A percentile compares a stretch with the other conserved stretches of the same genome.
Conservation (phyloP, 2,329 filamentous ascomycete species). For the Acephala macrosclerotiorum region DNA sequence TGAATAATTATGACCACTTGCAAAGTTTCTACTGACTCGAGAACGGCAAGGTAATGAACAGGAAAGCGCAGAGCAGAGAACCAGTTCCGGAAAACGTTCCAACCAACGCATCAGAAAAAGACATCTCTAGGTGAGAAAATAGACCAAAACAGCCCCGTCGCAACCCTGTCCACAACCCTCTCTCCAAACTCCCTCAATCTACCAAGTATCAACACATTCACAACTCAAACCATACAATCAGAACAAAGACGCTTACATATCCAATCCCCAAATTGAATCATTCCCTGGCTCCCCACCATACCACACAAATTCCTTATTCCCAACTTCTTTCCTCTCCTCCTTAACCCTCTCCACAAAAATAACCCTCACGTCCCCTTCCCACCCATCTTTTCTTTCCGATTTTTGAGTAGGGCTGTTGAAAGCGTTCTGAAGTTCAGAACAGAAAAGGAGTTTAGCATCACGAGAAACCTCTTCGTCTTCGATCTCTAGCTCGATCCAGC, state of each 20-base stretch:
- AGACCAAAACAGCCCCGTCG: not conserved
- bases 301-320: constrained; percentile 15
- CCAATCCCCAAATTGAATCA: constrained; percentile 20
- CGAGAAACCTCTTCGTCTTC: constrained; percentile 25
- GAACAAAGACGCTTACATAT: constrained; percentile 16
- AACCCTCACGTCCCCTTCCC: constrained; percentile 16
- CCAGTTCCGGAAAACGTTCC: not conserved
- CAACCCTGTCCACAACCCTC: not conserved
- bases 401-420: constrained; percentile 1
- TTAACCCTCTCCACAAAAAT: constrained; percentile 22
- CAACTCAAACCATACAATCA: not conserved
- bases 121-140: not conserved
- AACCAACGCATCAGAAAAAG: not conserved
- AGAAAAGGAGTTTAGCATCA: constrained; percentile 29
- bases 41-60: not conserved
- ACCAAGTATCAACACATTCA: not conserved
- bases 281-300: constrained; percentile 25
- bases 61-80: not conserved
- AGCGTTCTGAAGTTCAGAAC: constrained; percentile 15
- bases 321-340: not conserved
- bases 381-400: constrained; percentile 4
- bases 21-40: too few species aligned
- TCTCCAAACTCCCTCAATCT: not conserved
- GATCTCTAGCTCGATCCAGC: constrained; percentile 29
- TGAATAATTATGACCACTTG: too few species aligned